These are phyloP conservation scores for Apiotrichum gracile DNA, from an alignment of 1,284 basidiomycete species.

Conservation along the genomic window DNA sequence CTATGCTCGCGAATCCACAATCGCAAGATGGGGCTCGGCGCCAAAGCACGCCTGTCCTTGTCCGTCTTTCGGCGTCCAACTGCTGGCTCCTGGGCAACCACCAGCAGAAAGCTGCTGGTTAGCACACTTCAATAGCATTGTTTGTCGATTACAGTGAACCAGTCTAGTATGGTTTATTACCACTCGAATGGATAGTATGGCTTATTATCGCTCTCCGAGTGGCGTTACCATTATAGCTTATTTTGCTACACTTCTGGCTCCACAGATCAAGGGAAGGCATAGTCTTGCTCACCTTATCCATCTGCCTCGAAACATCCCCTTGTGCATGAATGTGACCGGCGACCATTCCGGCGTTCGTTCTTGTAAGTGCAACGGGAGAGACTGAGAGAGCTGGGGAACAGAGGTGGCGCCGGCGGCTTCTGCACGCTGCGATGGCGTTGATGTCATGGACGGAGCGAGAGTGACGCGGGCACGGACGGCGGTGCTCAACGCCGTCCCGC, in stretches of 20 bases:
- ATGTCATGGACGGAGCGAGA: not conserved
- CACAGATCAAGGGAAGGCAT: too few relatives aligned
- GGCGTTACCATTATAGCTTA: too few relatives aligned
- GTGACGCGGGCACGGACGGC: not conserved
- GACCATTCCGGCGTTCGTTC: slow-evolving; percentile 1
- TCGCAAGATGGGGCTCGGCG: slow-evolving; percentile 25
- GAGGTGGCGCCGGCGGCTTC: not conserved
- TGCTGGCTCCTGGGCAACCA: slow-evolving; percentile 29
- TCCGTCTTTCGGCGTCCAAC: slow-evolving; percentile 31
- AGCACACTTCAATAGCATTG: too few relatives aligned
- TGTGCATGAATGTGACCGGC: not conserved
- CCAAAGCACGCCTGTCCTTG: slow-evolving; percentile 23
- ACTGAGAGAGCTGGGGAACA: not conserved
- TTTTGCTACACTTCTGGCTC: too few relatives aligned
- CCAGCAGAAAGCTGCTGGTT: slow-evolving; percentile 20
- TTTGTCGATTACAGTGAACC: too few relatives aligned
- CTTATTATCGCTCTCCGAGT: too few relatives aligned
- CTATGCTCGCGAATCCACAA: slow-evolving; percentile 20
- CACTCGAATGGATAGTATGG: too few relatives aligned
- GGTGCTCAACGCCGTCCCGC: not conserved
- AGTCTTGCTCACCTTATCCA: slow-evolving; percentile 25
- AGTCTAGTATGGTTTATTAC: too few relatives aligned
- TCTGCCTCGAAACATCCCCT: slow-evolving; percentile 25
- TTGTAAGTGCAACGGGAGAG: not conserved
- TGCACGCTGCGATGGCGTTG: not conserved